Evolutionary conservation across 129 eudicot genomes (phyloP).

Genomic region (Chrysanthemum seticuspe): DNA sequence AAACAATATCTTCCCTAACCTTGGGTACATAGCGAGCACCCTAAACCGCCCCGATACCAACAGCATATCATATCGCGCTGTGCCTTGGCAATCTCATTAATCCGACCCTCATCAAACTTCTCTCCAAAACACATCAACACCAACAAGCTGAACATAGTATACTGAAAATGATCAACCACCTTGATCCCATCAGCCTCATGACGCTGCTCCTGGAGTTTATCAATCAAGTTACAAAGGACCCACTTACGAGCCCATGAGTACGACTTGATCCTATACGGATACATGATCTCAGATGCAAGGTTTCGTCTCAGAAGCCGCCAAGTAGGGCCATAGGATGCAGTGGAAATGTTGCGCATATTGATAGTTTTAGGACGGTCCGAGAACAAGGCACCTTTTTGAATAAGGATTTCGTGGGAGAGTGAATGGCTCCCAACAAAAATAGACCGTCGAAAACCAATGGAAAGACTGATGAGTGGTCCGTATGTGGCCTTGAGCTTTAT

Average conservation of each 20-base stretch:
- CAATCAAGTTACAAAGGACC: constrained; percentile 24
- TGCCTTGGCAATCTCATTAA: constrained; percentile 35
- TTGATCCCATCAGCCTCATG: constrained; percentile 13
- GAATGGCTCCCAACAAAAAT: constrained; percentile 42
- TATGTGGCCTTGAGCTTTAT: constrained; percentile 22
- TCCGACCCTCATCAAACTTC: constrained; percentile 45
- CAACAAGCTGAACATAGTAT: constrained; percentile 54
- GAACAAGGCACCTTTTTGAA: constrained; percentile 54
- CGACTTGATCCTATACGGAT: constrained; percentile 21
- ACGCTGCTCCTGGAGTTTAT: neutral
- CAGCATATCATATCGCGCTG: constrained; percentile 25
- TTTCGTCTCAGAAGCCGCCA: constrained; percentile 34
- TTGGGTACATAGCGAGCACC: constrained; percentile 40
- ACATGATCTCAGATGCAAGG: constrained; percentile 31
- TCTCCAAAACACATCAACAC: constrained; percentile 69
- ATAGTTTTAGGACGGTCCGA: constrained; percentile 44
- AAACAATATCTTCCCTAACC: constrained; percentile 44
- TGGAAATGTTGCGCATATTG: constrained; percentile 25
- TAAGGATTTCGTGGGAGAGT: constrained; percentile 48
- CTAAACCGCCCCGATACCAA: constrained; percentile 27
- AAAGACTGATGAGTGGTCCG: constrained; percentile 44
- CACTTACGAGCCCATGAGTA: constrained; percentile 34
- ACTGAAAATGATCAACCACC: constrained; percentile 49
- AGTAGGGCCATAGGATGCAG: constrained; percentile 33
- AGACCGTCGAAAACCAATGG: constrained; percentile 26